A percentile compares a stretch with the other conserved stretches of the same genome.
These are phyloP conservation scores for Lactarius vividus DNA, from an alignment of 768 basidiomycete species.

Conservation along the genomic window DNA sequence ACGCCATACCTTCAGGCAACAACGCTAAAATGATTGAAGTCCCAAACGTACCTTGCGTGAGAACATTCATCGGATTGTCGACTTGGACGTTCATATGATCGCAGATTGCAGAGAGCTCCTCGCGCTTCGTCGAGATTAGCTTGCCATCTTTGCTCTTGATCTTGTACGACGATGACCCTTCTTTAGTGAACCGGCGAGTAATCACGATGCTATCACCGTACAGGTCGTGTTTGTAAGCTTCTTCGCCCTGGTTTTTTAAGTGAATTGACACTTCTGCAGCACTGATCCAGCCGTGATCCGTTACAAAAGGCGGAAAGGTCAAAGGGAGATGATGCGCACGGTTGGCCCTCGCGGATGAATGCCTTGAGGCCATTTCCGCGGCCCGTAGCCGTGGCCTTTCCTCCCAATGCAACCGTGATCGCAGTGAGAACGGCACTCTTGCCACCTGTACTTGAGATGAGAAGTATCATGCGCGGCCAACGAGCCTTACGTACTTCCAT, in stretches of 20 bases:
- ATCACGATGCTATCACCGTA: slow-evolving; percentile 86
- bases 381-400: slow-evolving; percentile 89
- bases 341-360: slow-evolving; percentile 81
- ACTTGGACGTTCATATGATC: slow-evolving; percentile 97
- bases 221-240: slow-evolving; percentile 81
- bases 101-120: slow-evolving; percentile 84
- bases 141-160: slow-evolving; percentile 69
- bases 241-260: slow-evolving; percentile 87
- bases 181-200: slow-evolving; percentile 74
- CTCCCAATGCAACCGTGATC: slow-evolving; percentile 89
- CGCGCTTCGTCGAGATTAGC: slow-evolving; percentile 70
- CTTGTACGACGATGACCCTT: slow-evolving; percentile 77
- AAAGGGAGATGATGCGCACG: slow-evolving; percentile 44
- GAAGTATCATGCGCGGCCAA: slow-evolving; percentile 10
- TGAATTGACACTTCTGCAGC: slow-evolving; percentile 72
- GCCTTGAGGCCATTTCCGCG: slow-evolving; percentile 81
- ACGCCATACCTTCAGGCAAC: neutral
- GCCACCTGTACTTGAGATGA: slow-evolving; percentile 55
- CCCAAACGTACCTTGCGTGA: slow-evolving; percentile 66
- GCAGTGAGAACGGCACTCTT: slow-evolving; percentile 94
- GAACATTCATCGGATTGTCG: slow-evolving; percentile 93
- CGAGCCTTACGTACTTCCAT: slow-evolving; percentile 70
- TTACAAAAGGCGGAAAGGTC: slow-evolving; percentile 3
- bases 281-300: slow-evolving; percentile 37
- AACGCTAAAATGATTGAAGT: neutral